Conservation (phyloP, 2,329 filamentous ascomycete genomes). For the Fusarium sp. region DNA sequence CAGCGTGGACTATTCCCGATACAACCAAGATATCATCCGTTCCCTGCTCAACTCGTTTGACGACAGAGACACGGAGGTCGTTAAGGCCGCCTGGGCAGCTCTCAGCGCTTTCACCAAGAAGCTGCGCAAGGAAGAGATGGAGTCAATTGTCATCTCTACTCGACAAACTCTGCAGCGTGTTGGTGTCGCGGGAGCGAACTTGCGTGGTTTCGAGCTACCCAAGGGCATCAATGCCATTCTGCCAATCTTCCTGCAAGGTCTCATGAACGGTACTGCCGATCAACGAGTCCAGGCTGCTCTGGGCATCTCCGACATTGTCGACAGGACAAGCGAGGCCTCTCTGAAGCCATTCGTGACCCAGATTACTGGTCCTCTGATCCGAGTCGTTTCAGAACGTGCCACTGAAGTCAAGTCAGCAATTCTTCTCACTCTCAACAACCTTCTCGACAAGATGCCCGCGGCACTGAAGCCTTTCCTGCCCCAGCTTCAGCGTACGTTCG, state of each 20-base stretch:
- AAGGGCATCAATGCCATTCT: constrained; percentile 98
- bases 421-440: constrained; percentile 91
- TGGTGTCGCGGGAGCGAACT: constrained; percentile 85
- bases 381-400: constrained; percentile 96
- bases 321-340: constrained; percentile 88
- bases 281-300: constrained; percentile 93
- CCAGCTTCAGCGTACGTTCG: constrained; percentile 96
- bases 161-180: constrained; percentile 89
- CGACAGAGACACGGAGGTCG: constrained; percentile 84
- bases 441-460: constrained; percentile 95
- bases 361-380: constrained; percentile 96
- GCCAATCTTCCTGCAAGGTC: constrained; percentile 96
- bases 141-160: constrained; percentile 88
- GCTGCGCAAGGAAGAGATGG: constrained; percentile 98
- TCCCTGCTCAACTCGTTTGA: constrained; percentile 93
- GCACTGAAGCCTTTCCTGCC: constrained; percentile 97
- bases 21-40: constrained; percentile 95
- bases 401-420: constrained; percentile 97
- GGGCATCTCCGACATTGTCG: constrained; percentile 95
- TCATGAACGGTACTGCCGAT: constrained; percentile 96
- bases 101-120: constrained; percentile 89
- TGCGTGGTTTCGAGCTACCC: constrained; percentile 90
- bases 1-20: constrained; percentile 91
- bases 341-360: constrained; percentile 97
- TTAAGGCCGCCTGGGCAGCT: constrained; percentile 91